phyloP scores from a whole-genome alignment of 2,329 filamentous ascomycete species.

The Aspergillus unguis region DNA sequence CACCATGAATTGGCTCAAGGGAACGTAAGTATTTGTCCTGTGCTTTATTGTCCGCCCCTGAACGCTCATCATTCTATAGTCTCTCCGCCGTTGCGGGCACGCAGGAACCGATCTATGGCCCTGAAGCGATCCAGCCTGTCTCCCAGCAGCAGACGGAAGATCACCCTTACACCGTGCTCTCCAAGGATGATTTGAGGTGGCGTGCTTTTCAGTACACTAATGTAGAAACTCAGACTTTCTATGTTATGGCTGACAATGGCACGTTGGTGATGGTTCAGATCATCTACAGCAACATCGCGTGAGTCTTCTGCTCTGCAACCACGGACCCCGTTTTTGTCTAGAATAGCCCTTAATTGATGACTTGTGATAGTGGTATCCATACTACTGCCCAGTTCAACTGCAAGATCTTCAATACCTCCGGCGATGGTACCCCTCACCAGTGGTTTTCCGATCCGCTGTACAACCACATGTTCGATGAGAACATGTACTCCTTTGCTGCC shows the following conservation, averaged over 20 bases:
- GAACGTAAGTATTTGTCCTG: constrained; percentile 61
- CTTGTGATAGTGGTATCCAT: constrained; percentile 67
- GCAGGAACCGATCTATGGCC: constrained; percentile 92
- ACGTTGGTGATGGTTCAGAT: constrained; percentile 77
- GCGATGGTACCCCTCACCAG: constrained; percentile 65
- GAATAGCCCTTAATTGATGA: too few species aligned
- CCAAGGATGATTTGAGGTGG: constrained; percentile 80
- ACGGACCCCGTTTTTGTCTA: neutral
- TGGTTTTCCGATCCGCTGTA: constrained; percentile 80
- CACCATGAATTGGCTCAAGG: constrained; percentile 95
- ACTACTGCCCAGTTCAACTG: constrained; percentile 91
- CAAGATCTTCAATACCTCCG: constrained; percentile 80
- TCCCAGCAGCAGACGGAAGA: constrained; percentile 74
- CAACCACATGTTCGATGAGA: constrained; percentile 79
- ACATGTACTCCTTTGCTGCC: constrained; percentile 79
- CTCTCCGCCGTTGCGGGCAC: constrained; percentile 82
- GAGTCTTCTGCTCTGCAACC: constrained; percentile 37
- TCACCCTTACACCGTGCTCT: constrained; percentile 75
- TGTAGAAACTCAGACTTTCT: constrained; percentile 95
- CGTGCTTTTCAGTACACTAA: constrained; percentile 73
- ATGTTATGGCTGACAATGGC: constrained; percentile 76
- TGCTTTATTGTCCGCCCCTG: neutral
- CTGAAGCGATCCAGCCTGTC: constrained; percentile 80
- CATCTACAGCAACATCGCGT: constrained; percentile 98
- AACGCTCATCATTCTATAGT: constrained; percentile 51